Evolutionary conservation across 257 asterid genomes (phyloP).

Genomic region (Orobanche coerulescens): DNA sequence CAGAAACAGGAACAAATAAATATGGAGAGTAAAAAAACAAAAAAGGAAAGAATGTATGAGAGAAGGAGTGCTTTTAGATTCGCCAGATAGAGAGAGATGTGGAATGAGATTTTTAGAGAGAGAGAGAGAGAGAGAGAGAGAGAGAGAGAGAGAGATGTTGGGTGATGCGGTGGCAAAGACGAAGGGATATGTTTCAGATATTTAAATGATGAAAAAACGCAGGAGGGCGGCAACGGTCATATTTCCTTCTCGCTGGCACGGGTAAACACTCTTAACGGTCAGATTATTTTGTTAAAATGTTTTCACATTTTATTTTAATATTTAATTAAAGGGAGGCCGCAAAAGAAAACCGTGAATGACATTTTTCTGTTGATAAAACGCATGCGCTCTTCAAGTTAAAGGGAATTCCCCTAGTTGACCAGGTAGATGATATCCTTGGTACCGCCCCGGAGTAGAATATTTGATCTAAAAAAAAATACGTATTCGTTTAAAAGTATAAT

Average conservation of each 20-base stretch:
- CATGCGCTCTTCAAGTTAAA: too few species aligned
- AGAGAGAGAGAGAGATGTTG: slow-evolving; percentile 13
- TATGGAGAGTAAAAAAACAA: not conserved
- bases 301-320: too few species aligned
- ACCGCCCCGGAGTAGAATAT: too few species aligned
- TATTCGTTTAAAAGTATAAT: too few species aligned
- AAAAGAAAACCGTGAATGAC: too few species aligned
- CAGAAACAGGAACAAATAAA: not conserved
- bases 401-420: too few species aligned
- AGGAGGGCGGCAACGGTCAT: slow-evolving; percentile 51
- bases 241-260: slow-evolving; percentile 26
- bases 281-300: slow-evolving; percentile 9
- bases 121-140: slow-evolving; percentile 1
- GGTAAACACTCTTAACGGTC: slow-evolving; percentile 29
- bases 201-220: slow-evolving; percentile 34
- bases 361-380: too few species aligned
- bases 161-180: slow-evolving; percentile 21
- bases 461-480: too few species aligned
- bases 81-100: slow-evolving; percentile 5
- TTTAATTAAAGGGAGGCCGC: not conserved
- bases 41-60: not conserved
- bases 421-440: too few species aligned
- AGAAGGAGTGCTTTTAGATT: slow-evolving; percentile 10
- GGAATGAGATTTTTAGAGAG: not conserved
- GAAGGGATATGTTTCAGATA: slow-evolving; percentile 28